Evolutionary conservation across 179 eudicot species (phyloP).

Genomic region (Camellia oleifera): DNA sequence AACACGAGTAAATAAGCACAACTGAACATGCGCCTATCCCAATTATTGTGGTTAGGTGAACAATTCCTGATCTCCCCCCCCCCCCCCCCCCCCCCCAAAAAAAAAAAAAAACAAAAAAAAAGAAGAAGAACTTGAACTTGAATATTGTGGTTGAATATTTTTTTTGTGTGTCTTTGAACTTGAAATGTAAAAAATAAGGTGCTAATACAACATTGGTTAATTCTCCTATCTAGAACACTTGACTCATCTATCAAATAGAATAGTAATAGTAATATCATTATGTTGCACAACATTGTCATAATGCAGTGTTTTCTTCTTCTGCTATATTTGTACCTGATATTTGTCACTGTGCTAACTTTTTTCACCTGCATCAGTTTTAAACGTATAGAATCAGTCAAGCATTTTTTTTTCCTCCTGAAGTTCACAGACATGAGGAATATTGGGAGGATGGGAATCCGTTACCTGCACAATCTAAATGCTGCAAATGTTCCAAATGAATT

Average conservation of each 20-base stretch:
- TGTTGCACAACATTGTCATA: not conserved
- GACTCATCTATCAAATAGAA: not conserved
- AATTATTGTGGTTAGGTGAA: not conserved
- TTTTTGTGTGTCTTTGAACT: not conserved
- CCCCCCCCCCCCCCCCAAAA: too few relatives aligned
- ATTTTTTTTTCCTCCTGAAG: not conserved
- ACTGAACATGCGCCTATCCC: not conserved
- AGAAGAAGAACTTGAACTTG: not conserved
- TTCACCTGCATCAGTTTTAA: not conserved
- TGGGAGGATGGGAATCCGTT: constrained; percentile 70
- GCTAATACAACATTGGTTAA: not conserved
- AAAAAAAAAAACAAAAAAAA: not conserved
- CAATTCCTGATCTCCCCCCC: not conserved
- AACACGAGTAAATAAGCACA: not conserved
- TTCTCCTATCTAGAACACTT: too few relatives aligned
- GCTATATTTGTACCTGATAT: not conserved
- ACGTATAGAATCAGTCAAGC: not conserved
- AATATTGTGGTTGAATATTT: not conserved
- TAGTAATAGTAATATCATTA: not conserved
- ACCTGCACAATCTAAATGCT: constrained; percentile 56
- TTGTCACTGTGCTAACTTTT: not conserved
- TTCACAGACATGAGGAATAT: constrained; percentile 50
- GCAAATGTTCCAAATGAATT: constrained; percentile 70
- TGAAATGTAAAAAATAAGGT: not conserved
- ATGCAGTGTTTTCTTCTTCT: not conserved